Base-by-base conservation (phyloP, 2,329 filamentous ascomycete genomes). In the Diaporthe amygdali region DNA sequence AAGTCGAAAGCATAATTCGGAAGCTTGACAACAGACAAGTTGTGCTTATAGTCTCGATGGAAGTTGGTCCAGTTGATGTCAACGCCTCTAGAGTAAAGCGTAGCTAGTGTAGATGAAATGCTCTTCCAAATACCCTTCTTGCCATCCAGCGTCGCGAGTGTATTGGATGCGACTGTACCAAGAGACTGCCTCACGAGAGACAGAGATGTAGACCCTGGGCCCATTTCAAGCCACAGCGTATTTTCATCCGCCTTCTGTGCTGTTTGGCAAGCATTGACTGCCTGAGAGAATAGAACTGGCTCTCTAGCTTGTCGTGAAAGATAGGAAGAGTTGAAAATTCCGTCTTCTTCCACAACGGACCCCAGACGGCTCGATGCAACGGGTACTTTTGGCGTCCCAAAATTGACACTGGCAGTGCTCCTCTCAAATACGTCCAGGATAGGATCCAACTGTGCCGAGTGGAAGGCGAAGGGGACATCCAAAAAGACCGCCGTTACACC, bases 211-310 rank as follows among this genome's bases (percentile, higher is more conserved):
- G 91, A 90, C 73, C 93, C 89, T 39, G 92, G 91, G 20, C 93
- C 93, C 74, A 94, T 83, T 78, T 95, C 93, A 68, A 95, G 82
- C 88, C 89, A 94, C 37, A 90, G 85, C 5, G 91, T 92, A 81
- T 90, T 89, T 73, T 90, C 88, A 73, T 91, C 86, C 49, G 93
- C 82, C 59, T 87, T 83, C 76, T 89, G 86, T 8, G 89, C 90
- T 46, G 84, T 84, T 15, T 87, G 82, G 12, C 86, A 81, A 2
- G 66, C 44, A 3, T n/a, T 44, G 2, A 93, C 79, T 20, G 89
- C 91, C 51, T 84, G 85, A 72, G 85, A 83, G 79, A 93, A 92
- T 78, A 92, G 87, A 71, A 93, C 91, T 10, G 90, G 83, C 77
- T 92, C 87, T 12, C 91, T 86, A 32, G 88, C 87, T 72, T 91